These are phyloP conservation scores for Roridomyces roridus DNA, from an alignment of 768 basidiomycete species.

Conservation along the genomic window DNA sequence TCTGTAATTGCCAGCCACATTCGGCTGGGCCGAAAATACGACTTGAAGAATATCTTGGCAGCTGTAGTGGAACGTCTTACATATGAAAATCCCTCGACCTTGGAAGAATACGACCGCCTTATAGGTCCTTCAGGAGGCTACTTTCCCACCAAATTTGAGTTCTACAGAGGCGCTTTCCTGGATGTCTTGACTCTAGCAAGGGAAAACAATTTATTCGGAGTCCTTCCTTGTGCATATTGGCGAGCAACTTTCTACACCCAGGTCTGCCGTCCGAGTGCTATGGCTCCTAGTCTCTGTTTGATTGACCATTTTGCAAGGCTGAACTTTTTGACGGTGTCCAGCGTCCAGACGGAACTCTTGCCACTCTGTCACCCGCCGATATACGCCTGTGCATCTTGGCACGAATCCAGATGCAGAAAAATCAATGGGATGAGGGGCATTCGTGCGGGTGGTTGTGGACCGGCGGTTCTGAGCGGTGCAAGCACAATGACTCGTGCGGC, in stretches of 20 bases:
- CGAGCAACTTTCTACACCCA: not conserved
- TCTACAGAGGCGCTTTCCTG: slow-evolving; percentile 3
- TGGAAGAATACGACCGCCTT: slow-evolving; percentile 14
- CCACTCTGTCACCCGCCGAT: no score
- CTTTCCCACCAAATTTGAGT: no score
- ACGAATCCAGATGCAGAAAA: no score
- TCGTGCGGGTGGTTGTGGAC: no score
- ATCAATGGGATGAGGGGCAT: no score
- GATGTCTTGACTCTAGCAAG: slow-evolving; percentile 19
- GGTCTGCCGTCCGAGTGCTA: not conserved
- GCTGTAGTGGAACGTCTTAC: slow-evolving; percentile 9
- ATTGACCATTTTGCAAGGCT: not conserved
- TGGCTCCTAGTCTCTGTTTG: no score
- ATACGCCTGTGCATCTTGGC: no score
- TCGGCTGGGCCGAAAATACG: slow-evolving; percentile 1
- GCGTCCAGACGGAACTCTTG: no score
- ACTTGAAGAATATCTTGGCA: not conserved
- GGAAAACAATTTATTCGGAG: slow-evolving; percentile 10
- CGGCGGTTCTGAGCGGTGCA: no score
- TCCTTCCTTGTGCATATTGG: slow-evolving; percentile 17
- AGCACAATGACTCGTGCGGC: no score
- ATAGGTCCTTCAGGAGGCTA: slow-evolving; percentile 3
- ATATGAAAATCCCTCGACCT: slow-evolving; percentile 9
- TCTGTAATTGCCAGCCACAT: no score
- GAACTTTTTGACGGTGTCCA: no score